Base-by-base conservation (phyloP, 2,329 filamentous ascomycete species). In the Elsinoe necatrix region DNA sequence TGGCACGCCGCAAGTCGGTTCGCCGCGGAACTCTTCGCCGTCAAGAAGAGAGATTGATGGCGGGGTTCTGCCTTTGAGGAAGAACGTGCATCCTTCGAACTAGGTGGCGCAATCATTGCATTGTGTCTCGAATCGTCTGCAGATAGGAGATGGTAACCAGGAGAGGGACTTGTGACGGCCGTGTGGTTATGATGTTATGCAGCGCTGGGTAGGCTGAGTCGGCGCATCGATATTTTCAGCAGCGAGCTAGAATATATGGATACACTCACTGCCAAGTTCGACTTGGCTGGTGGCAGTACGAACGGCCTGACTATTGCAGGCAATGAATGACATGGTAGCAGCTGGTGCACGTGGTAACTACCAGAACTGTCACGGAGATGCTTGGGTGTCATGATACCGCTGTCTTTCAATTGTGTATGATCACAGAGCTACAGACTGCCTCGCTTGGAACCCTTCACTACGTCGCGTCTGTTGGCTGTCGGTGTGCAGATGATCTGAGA, bases 11-110 rank as follows among this genome's bases (percentile, higher is more conserved):
- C 45, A 45, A n/a, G 20, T 56, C 4, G 54, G 54, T 3, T 45
- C 54, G 21, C 54, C 54, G 8, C 23, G 54, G 41, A 48, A 42
- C 48, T 50, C n/a, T 35, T 58, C 18, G 2, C 27, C 18, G 41
- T 25, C 34, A 1, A 25, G 45, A 4, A 51, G 56, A 14, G 47
- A 57, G 23, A 41, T 42, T 20, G 55, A 57, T 8, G 45, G 55
- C 2, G 55, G 55, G 21, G 42, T 57, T 1, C 27, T 57, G 23
- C 43, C 55, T 9, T 23, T 57, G 35, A 57, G 55, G 34, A 57
- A 57, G 55, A 31, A 56, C 23, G 25, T 56, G 27, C 54, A 56
- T 37, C 54, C 54, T 41, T 42, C 54, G 16, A 56, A 56, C 3
- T 56, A 56, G 54, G 25, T 25, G 20, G 7, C 11, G n/a, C 5